Conservation (phyloP, 75 land plant species). For the Pseudotsuga menziesii region DNA sequence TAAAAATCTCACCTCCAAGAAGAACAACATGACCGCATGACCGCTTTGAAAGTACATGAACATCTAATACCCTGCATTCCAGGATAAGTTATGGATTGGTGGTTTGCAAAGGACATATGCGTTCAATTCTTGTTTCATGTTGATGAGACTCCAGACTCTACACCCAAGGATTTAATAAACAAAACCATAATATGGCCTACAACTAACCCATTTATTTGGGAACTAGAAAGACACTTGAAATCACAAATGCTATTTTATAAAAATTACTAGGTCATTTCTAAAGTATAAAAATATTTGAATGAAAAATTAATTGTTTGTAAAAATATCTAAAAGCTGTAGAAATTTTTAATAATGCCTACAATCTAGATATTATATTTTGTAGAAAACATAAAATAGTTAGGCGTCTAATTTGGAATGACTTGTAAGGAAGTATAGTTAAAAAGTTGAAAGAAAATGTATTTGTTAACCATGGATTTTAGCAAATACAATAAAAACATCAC, state of each 20-base stretch:
- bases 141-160: neutral
- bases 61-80: conserved; percentile 45
- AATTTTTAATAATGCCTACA: neutral
- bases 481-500: too few species aligned
- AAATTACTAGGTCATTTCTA: neutral
- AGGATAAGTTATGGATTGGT: conserved; percentile 43
- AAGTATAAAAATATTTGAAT: neutral
- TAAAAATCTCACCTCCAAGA: conserved; percentile 26
- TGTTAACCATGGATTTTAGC: neutral
- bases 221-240: neutral
- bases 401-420: neutral
- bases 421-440: neutral
- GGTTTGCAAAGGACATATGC: conserved; percentile 19
- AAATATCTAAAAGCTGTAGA: neutral
- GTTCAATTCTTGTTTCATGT: neutral
- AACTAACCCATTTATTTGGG: neutral
- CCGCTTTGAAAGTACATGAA: conserved; percentile 49
- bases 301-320: neutral
- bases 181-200: neutral
- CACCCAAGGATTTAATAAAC: neutral
- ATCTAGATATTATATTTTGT: neutral
- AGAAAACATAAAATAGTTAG: neutral
- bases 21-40: conserved; percentile 29
- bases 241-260: neutral
- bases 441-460: neutral